These are phyloP conservation scores for Purpureocillium lavendulum DNA, from an alignment of 2,329 filamentous ascomycete genomes.

Conservation along the genomic window DNA sequence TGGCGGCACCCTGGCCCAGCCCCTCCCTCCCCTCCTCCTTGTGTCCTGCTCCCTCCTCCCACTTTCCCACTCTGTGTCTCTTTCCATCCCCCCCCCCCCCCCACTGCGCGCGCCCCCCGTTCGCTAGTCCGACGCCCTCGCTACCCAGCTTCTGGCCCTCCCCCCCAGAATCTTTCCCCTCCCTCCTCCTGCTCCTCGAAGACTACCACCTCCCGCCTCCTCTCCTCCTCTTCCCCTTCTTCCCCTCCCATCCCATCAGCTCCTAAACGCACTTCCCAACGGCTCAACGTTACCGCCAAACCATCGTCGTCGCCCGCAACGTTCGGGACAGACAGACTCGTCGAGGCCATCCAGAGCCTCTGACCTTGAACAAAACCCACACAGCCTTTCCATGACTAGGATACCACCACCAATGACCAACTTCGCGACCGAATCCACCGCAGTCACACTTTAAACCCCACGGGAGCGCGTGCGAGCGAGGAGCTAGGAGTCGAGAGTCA, in stretches of 20 bases:
- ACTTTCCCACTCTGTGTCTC: conserved; percentile 3
- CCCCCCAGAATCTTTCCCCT: conserved; percentile 9
- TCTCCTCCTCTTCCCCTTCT: conserved; percentile 7
- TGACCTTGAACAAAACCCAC: conserved; percentile 16
- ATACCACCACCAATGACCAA: conserved; percentile 45
- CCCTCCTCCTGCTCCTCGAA: conserved; percentile 5
- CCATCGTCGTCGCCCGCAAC: conserved; percentile 15
- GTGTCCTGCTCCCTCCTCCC: conserved; percentile 7
- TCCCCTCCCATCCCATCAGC: conserved; percentile 10
- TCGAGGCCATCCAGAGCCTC: conserved; percentile 23
- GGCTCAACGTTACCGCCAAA: conserved; percentile 14
- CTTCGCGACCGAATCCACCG: conserved; percentile 38
- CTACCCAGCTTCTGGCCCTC: conserved; percentile 5
- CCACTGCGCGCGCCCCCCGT: conserved; percentile 11
- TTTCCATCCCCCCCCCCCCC: conserved; percentile 10
- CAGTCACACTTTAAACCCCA: conserved; percentile 64
- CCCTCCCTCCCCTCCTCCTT: conserved; percentile 5
- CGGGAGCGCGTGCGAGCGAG: conserved; percentile 58
- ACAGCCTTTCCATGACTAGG: conserved; percentile 32
- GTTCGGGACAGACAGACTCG: conserved; percentile 9
- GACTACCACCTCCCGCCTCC: conserved; percentile 10
- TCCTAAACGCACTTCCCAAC: conserved; percentile 2
- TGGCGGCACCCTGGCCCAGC: conserved; percentile 8
- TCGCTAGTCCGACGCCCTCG: conserved; percentile 10
- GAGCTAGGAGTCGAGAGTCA: conserved; percentile 29